Evolutionary conservation across 106 monocot genomes (phyloP), one percentile per base, ranked within the genome.

Genomic region (Hemerocallis citrina): DNA sequence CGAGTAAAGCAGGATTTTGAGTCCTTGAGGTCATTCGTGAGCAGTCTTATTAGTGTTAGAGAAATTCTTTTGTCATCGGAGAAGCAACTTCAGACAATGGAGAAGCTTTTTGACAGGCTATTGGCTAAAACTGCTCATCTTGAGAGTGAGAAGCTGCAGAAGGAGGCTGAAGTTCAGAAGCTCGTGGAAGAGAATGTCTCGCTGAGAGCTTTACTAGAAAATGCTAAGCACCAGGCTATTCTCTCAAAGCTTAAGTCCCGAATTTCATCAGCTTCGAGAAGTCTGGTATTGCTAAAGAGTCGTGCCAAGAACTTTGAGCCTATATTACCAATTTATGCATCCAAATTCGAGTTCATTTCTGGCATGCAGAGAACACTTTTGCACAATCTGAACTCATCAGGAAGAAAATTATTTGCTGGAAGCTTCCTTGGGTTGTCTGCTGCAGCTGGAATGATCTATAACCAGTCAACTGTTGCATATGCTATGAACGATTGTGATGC

Each of bases 1-100:
- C 85, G 80, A 23, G 85, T 94, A 30, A 94, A 94, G 70, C 81
- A 80, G 66, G 93, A 94, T 59, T 94, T 94, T 75, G 85, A 89
- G 49, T 76, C 79, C 16, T 60, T 89, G 49, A 79, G 75, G 66
- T 79, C 82, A 11, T 94, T 68, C 74, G 93, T 94, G 20, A 73
- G 80, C 56, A 74, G 74, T 74, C 89, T 94, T 19, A 75, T 89
- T 34, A 79, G 64, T 63, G 82, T 83, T 24, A 80, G 85, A 80
- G 93, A 93, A 72, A 79, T 79, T 13, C 80, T 76, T 48, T 25
- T 80, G 57, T 80, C 77, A 60, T 85, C 89, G 21, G 89, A 94
- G 46, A 83, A 77, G 65, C 79, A 85, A 61, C 57, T 89, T 20
- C 85, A 83, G 75, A 70, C 77, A 57, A 67, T 73, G 58, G 93